These are phyloP conservation scores for Chlorella sp. DNA, from an alignment of 139 green algal species.

Conservation along the genomic window DNA sequence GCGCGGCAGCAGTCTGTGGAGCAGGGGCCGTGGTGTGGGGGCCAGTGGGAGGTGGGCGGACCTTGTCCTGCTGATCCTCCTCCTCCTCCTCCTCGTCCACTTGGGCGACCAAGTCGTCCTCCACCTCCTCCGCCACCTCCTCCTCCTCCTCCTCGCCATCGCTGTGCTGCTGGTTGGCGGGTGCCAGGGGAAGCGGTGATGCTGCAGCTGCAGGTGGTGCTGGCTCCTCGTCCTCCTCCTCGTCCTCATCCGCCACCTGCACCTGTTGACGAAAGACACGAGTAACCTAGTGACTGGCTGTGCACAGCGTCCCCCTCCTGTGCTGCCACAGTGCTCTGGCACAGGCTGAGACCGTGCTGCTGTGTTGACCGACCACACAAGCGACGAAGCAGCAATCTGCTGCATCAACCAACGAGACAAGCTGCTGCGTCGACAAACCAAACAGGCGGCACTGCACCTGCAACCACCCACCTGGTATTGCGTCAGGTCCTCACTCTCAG, in stretches of 20 bases:
- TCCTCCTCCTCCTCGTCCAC: conserved; percentile 2
- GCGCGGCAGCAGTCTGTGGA: no score
- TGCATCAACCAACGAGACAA: neutral
- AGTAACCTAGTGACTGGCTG: neutral
- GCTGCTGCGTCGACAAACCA: neutral
- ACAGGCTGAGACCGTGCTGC: no score
- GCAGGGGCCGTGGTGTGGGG: no score
- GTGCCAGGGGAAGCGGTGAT: neutral
- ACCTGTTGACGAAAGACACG: neutral
- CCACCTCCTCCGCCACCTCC: neutral
- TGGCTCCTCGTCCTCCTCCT: neutral
- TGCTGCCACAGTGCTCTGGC: neutral
- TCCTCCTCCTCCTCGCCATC: neutral
- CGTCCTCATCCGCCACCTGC: neutral
- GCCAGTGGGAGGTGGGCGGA: no score
- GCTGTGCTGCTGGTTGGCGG: neutral
- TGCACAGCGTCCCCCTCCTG: neutral
- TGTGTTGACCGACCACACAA: no score
- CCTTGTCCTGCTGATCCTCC: neutral
- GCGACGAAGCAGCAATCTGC: no score
- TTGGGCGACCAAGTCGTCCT: neutral
- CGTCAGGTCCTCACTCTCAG: neutral
- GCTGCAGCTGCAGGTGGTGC: neutral
- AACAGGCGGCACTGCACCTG: neutral
- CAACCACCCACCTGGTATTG: conserved; percentile 5